These are phyloP conservation scores for Grosmannia huntii DNA, from an alignment of 2,329 filamentous ascomycete genomes.

Conservation along the genomic window DNA sequence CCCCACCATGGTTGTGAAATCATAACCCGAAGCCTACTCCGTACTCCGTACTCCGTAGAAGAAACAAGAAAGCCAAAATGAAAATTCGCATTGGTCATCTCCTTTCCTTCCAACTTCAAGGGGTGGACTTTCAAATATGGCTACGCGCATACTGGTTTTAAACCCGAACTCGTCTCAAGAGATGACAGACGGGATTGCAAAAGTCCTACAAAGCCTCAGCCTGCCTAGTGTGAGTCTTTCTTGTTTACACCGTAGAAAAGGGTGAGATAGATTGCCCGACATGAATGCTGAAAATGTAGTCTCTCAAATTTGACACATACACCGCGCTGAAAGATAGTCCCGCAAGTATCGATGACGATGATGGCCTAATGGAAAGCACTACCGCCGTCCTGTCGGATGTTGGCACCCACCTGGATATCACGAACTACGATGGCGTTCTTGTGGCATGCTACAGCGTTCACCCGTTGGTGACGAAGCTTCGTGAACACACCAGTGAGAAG, in stretches of 20 bases:
- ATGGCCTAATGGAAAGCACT: conserved; percentile 53
- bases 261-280: background rate
- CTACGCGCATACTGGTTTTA: conserved; percentile 50
- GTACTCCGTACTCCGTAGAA: no score
- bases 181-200: conserved; percentile 57
- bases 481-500: conserved; percentile 15
- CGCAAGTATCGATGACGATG: conserved; percentile 63
- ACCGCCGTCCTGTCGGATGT: conserved; percentile 47
- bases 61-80: background rate
- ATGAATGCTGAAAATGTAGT: conserved; percentile 18
- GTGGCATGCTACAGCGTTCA: conserved; percentile 85
- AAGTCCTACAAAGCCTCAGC: conserved; percentile 30
- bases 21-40: no score
- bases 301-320: conserved; percentile 44
- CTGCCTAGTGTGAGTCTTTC: conserved; percentile 22
- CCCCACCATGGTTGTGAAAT: background rate
- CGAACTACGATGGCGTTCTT: conserved; percentile 59
- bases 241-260: no score
- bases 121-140: conserved; percentile 1
- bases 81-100: no score
- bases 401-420: conserved; percentile 21
- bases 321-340: conserved; percentile 52
- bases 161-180: conserved; percentile 65
- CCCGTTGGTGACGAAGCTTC: conserved; percentile 53
- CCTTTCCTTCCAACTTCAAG: no score